Evolutionary conservation across 805 yeast species (phyloP), one percentile per base, ranked within the genome.

Genomic region (Ogataea neopini): DNA sequence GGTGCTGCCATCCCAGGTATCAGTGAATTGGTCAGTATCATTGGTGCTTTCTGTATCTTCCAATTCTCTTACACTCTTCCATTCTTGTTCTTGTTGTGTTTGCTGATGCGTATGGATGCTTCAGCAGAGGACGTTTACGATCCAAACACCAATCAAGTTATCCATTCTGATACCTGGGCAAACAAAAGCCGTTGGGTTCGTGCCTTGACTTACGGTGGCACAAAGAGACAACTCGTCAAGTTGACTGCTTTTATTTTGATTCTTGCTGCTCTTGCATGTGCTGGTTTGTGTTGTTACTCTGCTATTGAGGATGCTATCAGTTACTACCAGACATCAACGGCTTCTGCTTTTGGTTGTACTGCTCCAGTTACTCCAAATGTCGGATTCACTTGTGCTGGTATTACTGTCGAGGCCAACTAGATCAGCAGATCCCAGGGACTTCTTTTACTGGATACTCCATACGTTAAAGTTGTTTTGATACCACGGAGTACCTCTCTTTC

Each of bases 41-140:
- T 73, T 28, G 77, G 76, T 45, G 70, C 76, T 6, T 58, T 73
- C 52, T 73, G 77, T 54, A 73, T 72, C 44, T 60, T 73, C 51
- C 74, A 73, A 54, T 73, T 73, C 65, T 67, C 75, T 37, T 73
- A 73, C 61, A 73, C 76, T 11, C 66, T 73, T 63, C 78, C 78
- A 23, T 64, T 66, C 49, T 30, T 48, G 35, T 48, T 48, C 36
- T 15, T 44, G n/a, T 32, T 48, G 10, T 48, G 51, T 37, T 39
- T 48, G 33, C 8, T 48, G 48, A 26, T 48, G 19, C 48, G 51
- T 6, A 37, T 44, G 46, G 51, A 48, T 20, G 51, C 48, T 14
- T 32, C 51, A 6, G 10, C 10, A 9, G 46, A 30, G 15, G 51
- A 48, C 43, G 29, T 15, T 19, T 48, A 36, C 34, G 51, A 48